Base-by-base conservation (phyloP, 192 early-diverging fungal species). In the Mycoemilia scoparia region DNA sequence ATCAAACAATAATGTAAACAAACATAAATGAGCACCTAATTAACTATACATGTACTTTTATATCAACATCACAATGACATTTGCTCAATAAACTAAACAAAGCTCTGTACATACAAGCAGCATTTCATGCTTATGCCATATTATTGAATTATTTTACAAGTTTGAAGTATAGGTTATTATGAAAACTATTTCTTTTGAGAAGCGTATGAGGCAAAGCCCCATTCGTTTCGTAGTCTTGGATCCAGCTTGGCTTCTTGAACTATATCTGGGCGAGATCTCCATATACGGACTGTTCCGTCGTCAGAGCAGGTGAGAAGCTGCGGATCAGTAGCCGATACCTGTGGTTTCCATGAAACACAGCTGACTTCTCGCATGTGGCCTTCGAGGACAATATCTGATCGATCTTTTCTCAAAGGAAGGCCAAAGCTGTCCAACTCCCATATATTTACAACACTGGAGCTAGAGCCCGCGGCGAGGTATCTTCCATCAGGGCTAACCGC, bases 261-360 rank as follows among this genome's bases (percentile, higher is more conserved):
- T 21, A 46, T 47, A 18, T 23, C 19, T 2, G 44, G 3, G 24
- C 56, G 17, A 12, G 55, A 29, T 21, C 60, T 73, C 86, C 86
- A 90, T 17, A 85, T 53, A 12, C 84, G 57, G 34, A 79, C 58
- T 0, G 54, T 71, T 4, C 65, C 64, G 48, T 90, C 86, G 33
- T 87, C 84, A 0, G 73, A 69, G 35, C 82, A 82, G 17, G 71
- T 69, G 18, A 71, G 78, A 38, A 87, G 54, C 76, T 85, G 53
- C 14, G 27, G 23, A 18, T 24, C 15, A 54, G 5, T 41, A 5
- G 35, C 24, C 20, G 40, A 38, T 21, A 50, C 51, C 23, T 42
- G 53, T 21, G 64, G 64, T 29, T 61, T 64, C 84, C 84, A 87
- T 20, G 69, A 64, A 14, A 88, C 76, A n/a, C 69, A 69, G 0